A percentile compares a stretch with the other conserved stretches of the same genome.
These are phyloP conservation scores for Podila verticillata DNA, from an alignment of 192 early-diverging fungal species.

Conservation along the genomic window DNA sequence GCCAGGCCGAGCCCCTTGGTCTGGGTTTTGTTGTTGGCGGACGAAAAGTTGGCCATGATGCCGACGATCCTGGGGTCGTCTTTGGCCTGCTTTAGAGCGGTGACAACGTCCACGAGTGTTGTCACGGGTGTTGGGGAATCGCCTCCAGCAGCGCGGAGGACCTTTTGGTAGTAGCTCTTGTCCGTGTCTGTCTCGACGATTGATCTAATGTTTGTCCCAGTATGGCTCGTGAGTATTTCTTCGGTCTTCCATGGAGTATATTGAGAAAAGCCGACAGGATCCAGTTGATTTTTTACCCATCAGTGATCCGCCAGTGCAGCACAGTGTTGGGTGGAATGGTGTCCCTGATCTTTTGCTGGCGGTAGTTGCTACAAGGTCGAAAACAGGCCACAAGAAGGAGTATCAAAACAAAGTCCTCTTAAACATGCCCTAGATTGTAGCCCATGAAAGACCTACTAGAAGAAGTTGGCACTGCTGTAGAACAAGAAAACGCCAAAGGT, in stretches of 20 bases:
- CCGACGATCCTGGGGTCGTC: constrained; percentile 59
- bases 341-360: constrained; percentile 36
- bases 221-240: neutral
- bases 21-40: constrained; percentile 19
- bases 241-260: neutral
- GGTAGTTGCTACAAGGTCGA: constrained; percentile 25
- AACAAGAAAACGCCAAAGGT: constrained; percentile 39
- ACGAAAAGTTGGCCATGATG: constrained; percentile 54
- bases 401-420: neutral
- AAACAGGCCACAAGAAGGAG: neutral
- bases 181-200: constrained; percentile 50
- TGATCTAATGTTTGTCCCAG: constrained; percentile 16
- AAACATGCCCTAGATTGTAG: too few relatives aligned
- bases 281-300: constrained; percentile 20
- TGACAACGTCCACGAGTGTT: constrained; percentile 53
- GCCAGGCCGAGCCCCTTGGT: constrained; percentile 55
- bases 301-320: constrained; percentile 49
- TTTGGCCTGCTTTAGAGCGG: constrained; percentile 56
- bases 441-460: constrained; percentile 14
- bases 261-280: neutral
- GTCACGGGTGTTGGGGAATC: constrained; percentile 25
- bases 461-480: constrained; percentile 39
- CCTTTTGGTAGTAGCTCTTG: constrained; percentile 34
- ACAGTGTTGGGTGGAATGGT: constrained; percentile 50
- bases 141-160: constrained; percentile 30